A percentile compares a stretch with the other conserved stretches of the same genome.
phyloP scores from a whole-genome alignment of 1,284 basidiomycete genomes.

The Cutaneotrichosporon cavernicola region DNA sequence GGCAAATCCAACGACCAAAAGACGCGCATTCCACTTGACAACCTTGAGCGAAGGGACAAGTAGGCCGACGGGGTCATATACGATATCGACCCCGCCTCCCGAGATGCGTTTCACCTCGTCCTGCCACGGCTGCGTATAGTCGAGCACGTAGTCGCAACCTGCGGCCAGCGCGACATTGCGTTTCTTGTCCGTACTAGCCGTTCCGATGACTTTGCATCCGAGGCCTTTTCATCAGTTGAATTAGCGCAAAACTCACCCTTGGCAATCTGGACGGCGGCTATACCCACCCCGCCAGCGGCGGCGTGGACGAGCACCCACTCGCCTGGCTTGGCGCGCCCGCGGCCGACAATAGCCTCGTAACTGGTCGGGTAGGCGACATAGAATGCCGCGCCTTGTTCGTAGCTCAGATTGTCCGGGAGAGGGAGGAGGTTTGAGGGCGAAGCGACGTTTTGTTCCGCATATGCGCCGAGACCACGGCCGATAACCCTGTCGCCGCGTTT shows the following conservation, averaged over 20 bases:
- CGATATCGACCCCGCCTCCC: conserved; percentile 75
- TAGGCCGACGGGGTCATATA: conserved; percentile 78
- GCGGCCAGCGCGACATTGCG: conserved; percentile 49
- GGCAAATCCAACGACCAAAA: conserved; percentile 87
- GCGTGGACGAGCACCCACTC: conserved; percentile 87
- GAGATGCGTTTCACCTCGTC: conserved; percentile 64
- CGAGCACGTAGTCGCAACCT: conserved; percentile 51
- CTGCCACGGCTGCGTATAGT: conserved; percentile 54
- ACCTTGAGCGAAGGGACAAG: conserved; percentile 64
- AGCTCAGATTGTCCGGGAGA: conserved; percentile 64
- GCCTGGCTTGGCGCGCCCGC: conserved; percentile 71
- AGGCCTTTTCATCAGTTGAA: conserved; percentile 26
- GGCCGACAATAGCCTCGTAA: conserved; percentile 79
- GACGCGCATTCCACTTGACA: conserved; percentile 89
- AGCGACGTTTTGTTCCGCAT: conserved; percentile 68
- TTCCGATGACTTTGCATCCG: conserved; percentile 55
- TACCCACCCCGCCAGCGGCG: conserved; percentile 80
- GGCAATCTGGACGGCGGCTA: conserved; percentile 86
- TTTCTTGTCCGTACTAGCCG: conserved; percentile 51
- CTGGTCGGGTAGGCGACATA: conserved; percentile 21
- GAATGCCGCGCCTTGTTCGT: conserved; percentile 62
- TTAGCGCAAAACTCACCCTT: conserved; percentile 62
- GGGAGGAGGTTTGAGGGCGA: conserved; percentile 58
- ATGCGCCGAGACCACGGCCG: conserved; percentile 71
- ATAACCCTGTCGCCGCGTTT: conserved; percentile 85